Percentiles rank a stretch among this genome's conserved stretches.
Conservation (phyloP, 106 monocot genomes). For the Acorus calamus region DNA sequence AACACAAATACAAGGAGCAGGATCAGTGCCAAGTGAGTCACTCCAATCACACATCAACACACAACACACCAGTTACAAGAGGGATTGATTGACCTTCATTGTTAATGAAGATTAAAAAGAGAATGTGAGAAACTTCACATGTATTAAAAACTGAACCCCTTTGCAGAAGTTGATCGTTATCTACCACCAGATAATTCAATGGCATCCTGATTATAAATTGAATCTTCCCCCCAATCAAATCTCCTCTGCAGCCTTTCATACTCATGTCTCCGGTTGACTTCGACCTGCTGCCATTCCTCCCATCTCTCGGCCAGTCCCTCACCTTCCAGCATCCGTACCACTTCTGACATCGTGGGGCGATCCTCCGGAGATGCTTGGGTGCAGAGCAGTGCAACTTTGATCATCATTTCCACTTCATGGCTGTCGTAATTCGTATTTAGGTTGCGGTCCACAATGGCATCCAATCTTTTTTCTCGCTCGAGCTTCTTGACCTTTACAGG, state of each 20-base stretch:
- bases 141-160: too few species aligned
- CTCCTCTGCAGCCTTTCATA: slow-evolving; percentile 53
- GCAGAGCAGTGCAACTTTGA: slow-evolving; percentile 70
- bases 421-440: slow-evolving; percentile 37
- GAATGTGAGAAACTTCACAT: too few species aligned
- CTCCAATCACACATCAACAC: too few species aligned
- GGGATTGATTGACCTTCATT: too few species aligned
- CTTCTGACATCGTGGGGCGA: slow-evolving; percentile 68
- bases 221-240: slow-evolving; percentile 58
- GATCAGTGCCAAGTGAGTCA: too few species aligned
- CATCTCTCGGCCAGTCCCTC: slow-evolving; percentile 62
- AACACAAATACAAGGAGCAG: too few species aligned
- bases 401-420: slow-evolving; percentile 75
- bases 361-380: slow-evolving; percentile 55
- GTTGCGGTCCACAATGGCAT: slow-evolving; percentile 66
- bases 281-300: slow-evolving; percentile 78
- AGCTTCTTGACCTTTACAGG: slow-evolving; percentile 77
- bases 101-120: too few species aligned
- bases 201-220: slow-evolving; percentile 42
- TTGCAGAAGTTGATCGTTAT: slow-evolving; percentile 8
- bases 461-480: slow-evolving; percentile 59
- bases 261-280: slow-evolving; percentile 57
- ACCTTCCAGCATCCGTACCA: slow-evolving; percentile 72
- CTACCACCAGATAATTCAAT: slow-evolving; percentile 60
- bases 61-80: too few species aligned